A percentile compares a stretch with the other conserved stretches of the same genome.
phyloP scores from a whole-genome alignment of 257 asterid species.

The Solanum piurae region DNA sequence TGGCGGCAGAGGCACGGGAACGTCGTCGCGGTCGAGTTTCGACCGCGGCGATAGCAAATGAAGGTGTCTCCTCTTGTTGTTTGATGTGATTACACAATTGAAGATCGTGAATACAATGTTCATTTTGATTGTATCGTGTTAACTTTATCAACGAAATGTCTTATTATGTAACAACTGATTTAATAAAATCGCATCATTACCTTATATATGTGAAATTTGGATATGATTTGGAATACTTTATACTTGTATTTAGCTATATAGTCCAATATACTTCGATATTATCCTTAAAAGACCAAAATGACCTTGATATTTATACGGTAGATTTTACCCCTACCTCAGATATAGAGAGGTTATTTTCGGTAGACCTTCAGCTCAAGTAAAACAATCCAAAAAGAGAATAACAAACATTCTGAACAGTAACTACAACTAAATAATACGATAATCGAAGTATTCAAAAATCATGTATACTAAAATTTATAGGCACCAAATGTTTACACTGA shows the following conservation, averaged over 20 bases:
- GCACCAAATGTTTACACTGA: background rate
- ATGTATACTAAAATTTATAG: background rate
- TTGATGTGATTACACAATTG: background rate
- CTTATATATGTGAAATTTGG: background rate
- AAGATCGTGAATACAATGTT: background rate
- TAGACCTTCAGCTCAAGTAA: no score
- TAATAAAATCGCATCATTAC: accelerated
- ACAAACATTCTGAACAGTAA: background rate
- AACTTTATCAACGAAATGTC: no score
- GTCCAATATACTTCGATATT: background rate
- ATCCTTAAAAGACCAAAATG: background rate
- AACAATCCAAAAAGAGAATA: background rate
- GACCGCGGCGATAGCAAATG: accelerated
- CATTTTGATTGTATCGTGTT: background rate
- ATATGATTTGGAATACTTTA: background rate
- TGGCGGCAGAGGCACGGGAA: background rate
- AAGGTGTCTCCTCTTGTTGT: background rate
- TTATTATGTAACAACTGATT: no score
- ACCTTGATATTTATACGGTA: background rate
- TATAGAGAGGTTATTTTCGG: no score
- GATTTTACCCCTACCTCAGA: background rate
- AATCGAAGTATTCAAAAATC: background rate
- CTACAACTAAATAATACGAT: background rate
- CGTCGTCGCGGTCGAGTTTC: background rate
- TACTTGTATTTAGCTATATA: background rate